Conservation (phyloP, 2,329 filamentous ascomycete species). For the Aspergillus terreus region DNA sequence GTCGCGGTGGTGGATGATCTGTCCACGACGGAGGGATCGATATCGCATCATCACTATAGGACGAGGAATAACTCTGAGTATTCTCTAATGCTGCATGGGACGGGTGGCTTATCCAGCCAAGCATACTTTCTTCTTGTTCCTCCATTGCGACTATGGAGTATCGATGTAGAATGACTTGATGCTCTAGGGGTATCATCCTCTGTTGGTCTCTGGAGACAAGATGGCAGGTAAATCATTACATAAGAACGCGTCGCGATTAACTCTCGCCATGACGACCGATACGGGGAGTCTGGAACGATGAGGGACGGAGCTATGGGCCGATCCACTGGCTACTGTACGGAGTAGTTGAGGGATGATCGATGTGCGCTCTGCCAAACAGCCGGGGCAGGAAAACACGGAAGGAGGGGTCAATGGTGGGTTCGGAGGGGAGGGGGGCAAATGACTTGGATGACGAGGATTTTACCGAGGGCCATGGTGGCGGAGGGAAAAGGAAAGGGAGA, state of each 20-base stretch:
- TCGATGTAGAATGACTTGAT: too few species aligned
- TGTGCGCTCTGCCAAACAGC: constrained; percentile 4
- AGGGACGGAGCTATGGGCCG: constrained; percentile 8
- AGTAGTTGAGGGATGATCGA: constrained; percentile 8
- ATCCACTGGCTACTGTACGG: constrained; percentile 7
- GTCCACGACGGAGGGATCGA: constrained; percentile 9
- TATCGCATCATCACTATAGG: constrained; percentile 9
- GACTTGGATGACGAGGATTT: constrained; percentile 4
- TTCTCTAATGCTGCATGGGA: constrained; percentile 14
- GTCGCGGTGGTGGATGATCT: constrained; percentile 11
- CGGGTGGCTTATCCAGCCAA: constrained; percentile 13
- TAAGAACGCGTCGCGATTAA: background rate
- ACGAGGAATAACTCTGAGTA: constrained; percentile 3
- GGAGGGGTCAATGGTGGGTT: background rate
- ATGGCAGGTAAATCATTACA: background rate
- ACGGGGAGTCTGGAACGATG: constrained; percentile 16
- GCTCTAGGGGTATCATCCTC: too few species aligned
- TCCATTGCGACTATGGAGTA: too few species aligned
- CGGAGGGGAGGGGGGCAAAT: background rate
- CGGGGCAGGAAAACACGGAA: background rate
- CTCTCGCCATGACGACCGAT: background rate
- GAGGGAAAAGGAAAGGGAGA: background rate
- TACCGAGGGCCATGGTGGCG: background rate
- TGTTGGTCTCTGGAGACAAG: too few species aligned
- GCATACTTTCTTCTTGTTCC: constrained; percentile 1